These are phyloP conservation scores for Nemania serpens DNA, from an alignment of 2,329 filamentous ascomycete genomes.

Conservation along the genomic window DNA sequence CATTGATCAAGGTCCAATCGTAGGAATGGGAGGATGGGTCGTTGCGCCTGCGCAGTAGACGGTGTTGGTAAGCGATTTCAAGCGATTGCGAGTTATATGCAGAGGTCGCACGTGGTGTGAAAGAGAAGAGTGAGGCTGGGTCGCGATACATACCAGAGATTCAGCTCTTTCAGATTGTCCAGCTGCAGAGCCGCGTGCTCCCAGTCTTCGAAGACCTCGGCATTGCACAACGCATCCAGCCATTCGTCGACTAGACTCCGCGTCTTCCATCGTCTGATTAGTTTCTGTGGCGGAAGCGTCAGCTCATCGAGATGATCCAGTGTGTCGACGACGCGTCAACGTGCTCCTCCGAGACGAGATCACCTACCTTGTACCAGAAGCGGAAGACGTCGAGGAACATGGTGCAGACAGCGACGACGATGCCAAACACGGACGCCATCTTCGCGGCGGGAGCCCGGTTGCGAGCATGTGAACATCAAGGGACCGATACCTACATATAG, in stretches of 20 bases:
- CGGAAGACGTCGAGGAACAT: constrained; percentile 64
- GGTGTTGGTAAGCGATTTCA: constrained; percentile 6
- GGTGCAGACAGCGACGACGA: constrained; percentile 56
- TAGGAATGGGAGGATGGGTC: constrained; percentile 81
- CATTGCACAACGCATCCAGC: constrained; percentile 66
- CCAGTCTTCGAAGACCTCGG: constrained; percentile 82
- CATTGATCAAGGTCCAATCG: constrained; percentile 82
- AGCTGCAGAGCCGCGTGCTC: constrained; percentile 80
- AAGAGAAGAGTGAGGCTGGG: too few relatives aligned
- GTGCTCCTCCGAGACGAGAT: neutral
- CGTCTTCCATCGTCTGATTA: constrained; percentile 68
- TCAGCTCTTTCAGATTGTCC: constrained; percentile 80
- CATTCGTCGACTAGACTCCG: constrained; percentile 69
- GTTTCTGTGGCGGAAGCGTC: constrained; percentile 55
- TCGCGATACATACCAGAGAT: constrained; percentile 67
- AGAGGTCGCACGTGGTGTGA: neutral
- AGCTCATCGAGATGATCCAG: constrained; percentile 8
- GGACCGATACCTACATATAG: neutral
- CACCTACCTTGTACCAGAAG: constrained; percentile 65
- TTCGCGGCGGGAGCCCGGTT: constrained; percentile 16
- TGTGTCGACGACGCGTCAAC: neutral
- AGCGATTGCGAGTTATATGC: constrained; percentile 3
- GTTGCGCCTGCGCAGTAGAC: constrained; percentile 65
- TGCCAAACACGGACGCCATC: constrained; percentile 37
- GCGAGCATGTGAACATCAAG: constrained; percentile 22